phyloP scores from a whole-genome alignment of 106 monocot genomes.

The Platanthera guangdongensis region DNA sequence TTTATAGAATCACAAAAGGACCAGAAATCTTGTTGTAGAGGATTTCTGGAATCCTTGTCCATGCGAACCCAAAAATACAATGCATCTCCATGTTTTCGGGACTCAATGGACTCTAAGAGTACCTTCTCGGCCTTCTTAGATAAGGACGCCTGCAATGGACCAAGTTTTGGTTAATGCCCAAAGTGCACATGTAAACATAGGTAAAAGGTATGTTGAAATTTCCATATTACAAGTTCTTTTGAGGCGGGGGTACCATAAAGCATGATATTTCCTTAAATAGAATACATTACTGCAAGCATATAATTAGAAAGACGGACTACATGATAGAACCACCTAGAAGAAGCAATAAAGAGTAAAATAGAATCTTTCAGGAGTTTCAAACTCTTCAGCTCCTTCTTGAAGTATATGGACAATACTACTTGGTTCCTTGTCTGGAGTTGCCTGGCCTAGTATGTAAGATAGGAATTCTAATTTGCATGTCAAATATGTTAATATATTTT shows the following conservation, averaged over 20 bases:
- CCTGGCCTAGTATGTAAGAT: too few relatives aligned
- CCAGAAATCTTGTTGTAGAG: conserved; percentile 68
- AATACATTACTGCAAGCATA: not conserved
- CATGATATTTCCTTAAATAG: not conserved
- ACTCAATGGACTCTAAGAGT: conserved; percentile 57
- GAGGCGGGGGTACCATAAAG: not conserved
- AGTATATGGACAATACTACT: too few relatives aligned
- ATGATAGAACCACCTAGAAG: not conserved
- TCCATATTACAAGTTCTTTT: not conserved
- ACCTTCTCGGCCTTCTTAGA: conserved; percentile 65
- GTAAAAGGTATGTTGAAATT: not conserved
- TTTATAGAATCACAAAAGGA: conserved; percentile 95
- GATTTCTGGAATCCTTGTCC: conserved; percentile 79
- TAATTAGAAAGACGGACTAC: not conserved
- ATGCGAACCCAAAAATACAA: conserved; percentile 91
- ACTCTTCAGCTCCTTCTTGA: not conserved
- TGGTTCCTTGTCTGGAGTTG: too few relatives aligned
- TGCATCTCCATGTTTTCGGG: conserved; percentile 66
- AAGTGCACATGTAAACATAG: not conserved
- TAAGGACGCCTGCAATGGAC: conserved; percentile 41
- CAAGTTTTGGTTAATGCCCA: not conserved
- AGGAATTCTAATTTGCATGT: too few relatives aligned
- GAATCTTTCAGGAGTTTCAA: not conserved
- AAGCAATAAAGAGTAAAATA: not conserved
- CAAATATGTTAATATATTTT: too few relatives aligned